A percentile compares a stretch with the other conserved stretches of the same genome.
phyloP scores from a whole-genome alignment of 257 asterid species.

The Fraxinus anomala region DNA sequence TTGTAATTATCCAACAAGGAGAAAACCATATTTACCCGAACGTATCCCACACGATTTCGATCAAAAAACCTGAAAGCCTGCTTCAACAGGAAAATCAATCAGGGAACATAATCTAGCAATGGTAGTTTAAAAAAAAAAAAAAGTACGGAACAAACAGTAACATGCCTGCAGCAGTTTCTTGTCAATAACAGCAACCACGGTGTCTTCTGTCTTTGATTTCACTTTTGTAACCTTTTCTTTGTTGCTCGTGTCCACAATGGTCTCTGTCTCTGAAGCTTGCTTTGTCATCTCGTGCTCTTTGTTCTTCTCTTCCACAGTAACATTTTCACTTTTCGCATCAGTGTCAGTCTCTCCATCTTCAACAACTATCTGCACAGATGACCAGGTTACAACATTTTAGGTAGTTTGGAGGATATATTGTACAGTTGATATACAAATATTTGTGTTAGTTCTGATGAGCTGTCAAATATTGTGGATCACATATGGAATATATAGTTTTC shows the following conservation, averaged over 20 bases:
- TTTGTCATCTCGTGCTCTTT: slow-evolving; percentile 36
- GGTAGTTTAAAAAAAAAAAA: not conserved
- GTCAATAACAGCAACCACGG: slow-evolving; percentile 40
- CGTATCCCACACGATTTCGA: slow-evolving; percentile 79
- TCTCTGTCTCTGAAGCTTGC: slow-evolving; percentile 34
- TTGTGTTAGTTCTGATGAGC: not conserved
- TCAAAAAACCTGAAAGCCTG: slow-evolving; percentile 99
- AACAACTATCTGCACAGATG: slow-evolving; percentile 39
- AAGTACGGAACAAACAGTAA: slow-evolving; percentile 17
- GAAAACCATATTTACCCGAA: slow-evolving; percentile 55
- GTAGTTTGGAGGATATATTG: not conserved
- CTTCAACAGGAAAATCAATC: slow-evolving; percentile 25
- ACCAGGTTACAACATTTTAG: slow-evolving; percentile 10
- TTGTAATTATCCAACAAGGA: not conserved
- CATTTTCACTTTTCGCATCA: slow-evolving; percentile 37
- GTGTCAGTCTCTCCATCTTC: slow-evolving; percentile 40
- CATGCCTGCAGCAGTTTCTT: slow-evolving; percentile 78
- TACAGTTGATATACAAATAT: not conserved
- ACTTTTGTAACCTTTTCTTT: slow-evolving; percentile 43
- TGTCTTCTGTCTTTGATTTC: slow-evolving; percentile 43
- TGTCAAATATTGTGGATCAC: not conserved
- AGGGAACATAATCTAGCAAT: slow-evolving; percentile 7
- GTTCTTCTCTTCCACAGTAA: slow-evolving; percentile 30
- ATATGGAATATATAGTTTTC: not conserved
- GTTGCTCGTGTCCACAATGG: slow-evolving; percentile 34